A percentile compares a stretch with the other conserved stretches of the same genome.
Evolutionary conservation across 2,329 filamentous ascomycete species (phyloP).

Genomic region (Ophiostoma fasciatum): DNA sequence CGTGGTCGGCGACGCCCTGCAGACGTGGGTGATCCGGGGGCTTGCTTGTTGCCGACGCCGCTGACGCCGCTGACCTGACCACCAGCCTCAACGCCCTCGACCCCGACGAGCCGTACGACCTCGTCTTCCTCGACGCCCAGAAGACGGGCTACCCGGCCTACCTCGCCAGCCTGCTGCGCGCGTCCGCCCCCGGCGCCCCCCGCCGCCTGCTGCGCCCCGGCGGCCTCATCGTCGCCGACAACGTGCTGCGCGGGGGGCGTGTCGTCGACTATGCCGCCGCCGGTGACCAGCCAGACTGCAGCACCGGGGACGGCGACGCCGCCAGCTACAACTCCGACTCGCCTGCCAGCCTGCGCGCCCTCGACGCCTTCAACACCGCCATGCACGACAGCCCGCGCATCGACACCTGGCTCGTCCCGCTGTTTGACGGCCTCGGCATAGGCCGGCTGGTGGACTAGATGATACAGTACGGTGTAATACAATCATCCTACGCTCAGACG

Average conservation of each 20-base stretch:
- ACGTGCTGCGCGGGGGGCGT: constrained; percentile 33
- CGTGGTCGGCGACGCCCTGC: constrained; percentile 29
- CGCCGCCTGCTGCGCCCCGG: constrained; percentile 30
- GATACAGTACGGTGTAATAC: not conserved
- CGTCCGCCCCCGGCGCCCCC: constrained; percentile 23
- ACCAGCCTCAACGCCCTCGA: constrained; percentile 20
- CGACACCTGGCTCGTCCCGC: constrained; percentile 22
- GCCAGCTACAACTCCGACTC: constrained; percentile 5
- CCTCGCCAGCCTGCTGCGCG: constrained; percentile 28
- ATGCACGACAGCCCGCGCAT: constrained; percentile 18
- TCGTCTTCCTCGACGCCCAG: constrained; percentile 39
- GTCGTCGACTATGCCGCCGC: constrained; percentile 24
- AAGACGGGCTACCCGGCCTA: constrained; percentile 37
- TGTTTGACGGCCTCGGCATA: constrained; percentile 23
- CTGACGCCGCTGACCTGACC: not conserved
- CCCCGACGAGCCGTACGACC: constrained; percentile 30
- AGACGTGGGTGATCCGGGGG: constrained; percentile 23
- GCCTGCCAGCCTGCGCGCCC: constrained; percentile 7
- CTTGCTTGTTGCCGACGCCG: not conserved
- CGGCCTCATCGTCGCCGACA: constrained; percentile 39
- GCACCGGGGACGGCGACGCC: constrained; percentile 20
- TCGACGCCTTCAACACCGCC: constrained; percentile 22
- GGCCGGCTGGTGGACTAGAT: constrained; percentile 16
- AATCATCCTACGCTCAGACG: no score
- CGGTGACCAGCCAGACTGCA: no score